Percentiles rank a stretch among this genome's conserved stretches.
phyloP scores from a whole-genome alignment of 768 basidiomycete species.

The Gyrodon lividus region DNA sequence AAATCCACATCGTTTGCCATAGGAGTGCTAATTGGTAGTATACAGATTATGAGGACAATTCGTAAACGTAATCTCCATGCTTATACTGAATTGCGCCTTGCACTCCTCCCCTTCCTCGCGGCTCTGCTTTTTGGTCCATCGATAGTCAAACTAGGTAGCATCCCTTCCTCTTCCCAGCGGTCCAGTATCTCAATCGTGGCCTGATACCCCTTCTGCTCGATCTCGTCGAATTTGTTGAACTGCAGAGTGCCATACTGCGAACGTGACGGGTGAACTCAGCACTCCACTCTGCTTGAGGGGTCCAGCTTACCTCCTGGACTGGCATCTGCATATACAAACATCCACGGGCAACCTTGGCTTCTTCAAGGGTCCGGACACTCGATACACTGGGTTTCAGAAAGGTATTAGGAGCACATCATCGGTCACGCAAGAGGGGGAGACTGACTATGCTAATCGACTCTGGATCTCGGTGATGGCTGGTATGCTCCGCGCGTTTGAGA shows the following conservation, averaged over 20 bases:
- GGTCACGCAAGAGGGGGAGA: conserved; percentile 11
- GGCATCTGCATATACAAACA: conserved; percentile 95
- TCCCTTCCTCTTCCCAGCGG: conserved; percentile 80
- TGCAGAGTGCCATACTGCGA: conserved; percentile 86
- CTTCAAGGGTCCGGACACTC: conserved; percentile 91
- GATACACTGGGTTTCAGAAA: conserved; percentile 64
- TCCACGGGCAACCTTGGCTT: conserved; percentile 86
- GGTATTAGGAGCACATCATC: conserved; percentile 7
- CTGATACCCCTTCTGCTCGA: conserved; percentile 76
- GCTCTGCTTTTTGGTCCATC: conserved; percentile 54
- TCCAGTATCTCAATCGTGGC: conserved; percentile 70
- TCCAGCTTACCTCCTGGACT: conserved; percentile 72
- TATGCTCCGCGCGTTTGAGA: conserved; percentile 70
- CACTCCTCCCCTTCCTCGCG: conserved; percentile 68
- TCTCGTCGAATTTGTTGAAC: conserved; percentile 86
- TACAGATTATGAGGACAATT: neutral
- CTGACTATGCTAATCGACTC: conserved; percentile 91
- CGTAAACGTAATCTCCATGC: neutral
- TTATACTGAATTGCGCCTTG: conserved; percentile 70
- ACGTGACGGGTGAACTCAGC: conserved; percentile 1
- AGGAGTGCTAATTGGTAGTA: neutral
- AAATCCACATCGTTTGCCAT: neutral
- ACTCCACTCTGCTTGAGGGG: neutral
- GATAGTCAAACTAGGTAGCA: conserved; percentile 72
- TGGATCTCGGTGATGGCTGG: conserved; percentile 94